Evolutionary conservation across 805 yeast species (phyloP).

Genomic region (Candida morakotiae): DNA sequence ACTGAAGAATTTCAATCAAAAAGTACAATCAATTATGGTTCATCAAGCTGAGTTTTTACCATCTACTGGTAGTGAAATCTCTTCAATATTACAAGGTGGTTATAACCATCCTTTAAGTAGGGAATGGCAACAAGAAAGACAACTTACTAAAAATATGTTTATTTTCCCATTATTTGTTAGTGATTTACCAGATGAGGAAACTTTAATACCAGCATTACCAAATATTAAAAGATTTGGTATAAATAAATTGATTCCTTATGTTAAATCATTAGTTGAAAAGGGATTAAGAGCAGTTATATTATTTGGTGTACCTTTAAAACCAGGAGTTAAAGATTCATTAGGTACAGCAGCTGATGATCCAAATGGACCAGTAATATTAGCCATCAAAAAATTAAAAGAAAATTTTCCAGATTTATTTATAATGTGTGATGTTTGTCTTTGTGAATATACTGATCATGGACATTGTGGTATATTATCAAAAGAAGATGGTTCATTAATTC

Average conservation of each 20-base stretch:
- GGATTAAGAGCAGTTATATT: conserved; percentile 84
- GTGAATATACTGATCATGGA: conserved; percentile 97
- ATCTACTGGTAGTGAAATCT: conserved; percentile 52
- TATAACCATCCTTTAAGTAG: conserved; percentile 87
- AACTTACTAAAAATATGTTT: conserved; percentile 80
- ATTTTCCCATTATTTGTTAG: conserved; percentile 88
- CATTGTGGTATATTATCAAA: conserved; percentile 91
- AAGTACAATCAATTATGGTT: too few relatives aligned
- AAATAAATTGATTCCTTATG: conserved; percentile 71
- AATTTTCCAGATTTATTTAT: conserved; percentile 81
- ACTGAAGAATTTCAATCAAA: too few relatives aligned
- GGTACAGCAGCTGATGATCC: conserved; percentile 97
- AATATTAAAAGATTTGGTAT: conserved; percentile 85
- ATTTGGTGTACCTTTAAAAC: conserved; percentile 85
- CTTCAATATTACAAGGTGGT: conserved; percentile 88
- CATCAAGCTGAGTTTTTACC: conserved; percentile 73
- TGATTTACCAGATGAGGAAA: conserved; percentile 77
- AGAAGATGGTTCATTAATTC: conserved; percentile 80
- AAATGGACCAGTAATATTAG: conserved; percentile 86
- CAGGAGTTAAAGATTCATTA: conserved; percentile 68
- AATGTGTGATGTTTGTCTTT: conserved; percentile 91
- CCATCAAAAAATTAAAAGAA: conserved; percentile 59
- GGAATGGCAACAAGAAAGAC: conserved; percentile 88
- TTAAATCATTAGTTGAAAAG: conserved; percentile 63
- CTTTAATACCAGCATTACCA: conserved; percentile 72